A percentile compares a stretch with the other conserved stretches of the same genome.
Conservation (phyloP, 768 basidiomycete genomes). For the Pulveroboletus sp. region DNA sequence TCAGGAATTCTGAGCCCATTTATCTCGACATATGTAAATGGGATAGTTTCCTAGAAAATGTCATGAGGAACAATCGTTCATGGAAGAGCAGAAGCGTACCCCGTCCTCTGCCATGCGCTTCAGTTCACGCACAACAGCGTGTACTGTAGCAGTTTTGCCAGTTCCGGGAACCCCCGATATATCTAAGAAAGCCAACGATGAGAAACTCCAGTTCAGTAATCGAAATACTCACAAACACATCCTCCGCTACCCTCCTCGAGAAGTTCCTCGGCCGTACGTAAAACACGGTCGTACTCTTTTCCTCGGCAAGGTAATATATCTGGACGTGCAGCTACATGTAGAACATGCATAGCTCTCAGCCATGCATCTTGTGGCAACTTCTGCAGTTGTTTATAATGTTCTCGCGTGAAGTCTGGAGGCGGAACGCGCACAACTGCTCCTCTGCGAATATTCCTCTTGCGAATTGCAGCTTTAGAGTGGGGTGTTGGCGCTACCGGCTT, state of each 20-base stretch:
- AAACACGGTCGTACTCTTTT: conserved; percentile 74
- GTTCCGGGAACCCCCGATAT: conserved; percentile 99
- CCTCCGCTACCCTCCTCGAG: conserved; percentile 93
- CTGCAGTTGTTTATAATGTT: conserved; percentile 38
- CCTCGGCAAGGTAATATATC: conserved; percentile 88
- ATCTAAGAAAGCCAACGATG: conserved; percentile 46
- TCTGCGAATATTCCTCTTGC: conserved; percentile 38
- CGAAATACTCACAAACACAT: conserved; percentile 74
- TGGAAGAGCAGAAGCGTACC: conserved; percentile 40
- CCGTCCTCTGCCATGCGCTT: conserved; percentile 83
- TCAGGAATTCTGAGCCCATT: conserved; percentile 94
- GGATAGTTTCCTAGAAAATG: conserved; percentile 72
- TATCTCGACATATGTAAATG: conserved; percentile 96
- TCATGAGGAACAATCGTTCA: background rate
- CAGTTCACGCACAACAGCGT: conserved; percentile 86
- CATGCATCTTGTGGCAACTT: conserved; percentile 74
- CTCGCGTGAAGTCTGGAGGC: conserved; percentile 33
- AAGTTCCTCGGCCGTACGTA: conserved; percentile 76
- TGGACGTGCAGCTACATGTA: conserved; percentile 92
- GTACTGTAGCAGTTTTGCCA: conserved; percentile 97
- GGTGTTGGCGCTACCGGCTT: conserved; percentile 66
- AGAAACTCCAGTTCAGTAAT: background rate
- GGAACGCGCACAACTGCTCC: conserved; percentile 32
- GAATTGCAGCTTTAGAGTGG: conserved; percentile 69
- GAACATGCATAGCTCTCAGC: conserved; percentile 82